Evolutionary conservation across 495 filamentous ascomycete species (phyloP).

Genomic region (Immersiella caudata): DNA sequence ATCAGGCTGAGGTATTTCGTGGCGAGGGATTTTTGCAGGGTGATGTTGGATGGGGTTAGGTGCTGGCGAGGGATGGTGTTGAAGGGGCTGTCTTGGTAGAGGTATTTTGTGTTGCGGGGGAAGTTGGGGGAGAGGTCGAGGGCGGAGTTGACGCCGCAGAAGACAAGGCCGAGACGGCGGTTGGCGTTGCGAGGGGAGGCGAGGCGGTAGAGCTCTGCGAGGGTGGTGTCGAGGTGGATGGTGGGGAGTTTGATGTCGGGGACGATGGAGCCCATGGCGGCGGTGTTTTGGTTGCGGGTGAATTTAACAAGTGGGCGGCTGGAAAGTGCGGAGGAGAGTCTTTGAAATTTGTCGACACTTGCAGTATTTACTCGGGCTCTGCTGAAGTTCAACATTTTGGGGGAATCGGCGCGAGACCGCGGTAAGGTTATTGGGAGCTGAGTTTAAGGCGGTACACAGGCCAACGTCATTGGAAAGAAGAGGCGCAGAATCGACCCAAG

Average conservation of each 20-base stretch:
- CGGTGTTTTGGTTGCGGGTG: neutral
- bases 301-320: neutral
- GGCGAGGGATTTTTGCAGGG: slow-evolving; percentile 26
- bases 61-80: slow-evolving; percentile 51
- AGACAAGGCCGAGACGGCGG: slow-evolving; percentile 28
- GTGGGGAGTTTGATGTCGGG: slow-evolving; percentile 29
- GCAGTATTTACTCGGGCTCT: neutral
- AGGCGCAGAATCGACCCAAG: neutral
- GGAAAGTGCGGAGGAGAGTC: neutral
- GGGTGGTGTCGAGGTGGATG: slow-evolving; percentile 37
- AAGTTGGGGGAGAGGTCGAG: slow-evolving; percentile 30
- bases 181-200: slow-evolving; percentile 19
- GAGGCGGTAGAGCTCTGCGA: slow-evolving; percentile 36
- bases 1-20: slow-evolving; percentile 36
- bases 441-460: neutral
- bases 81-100: slow-evolving; percentile 41
- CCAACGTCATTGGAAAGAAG: neutral
- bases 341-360: neutral
- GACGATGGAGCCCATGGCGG: slow-evolving; percentile 25
- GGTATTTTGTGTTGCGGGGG: slow-evolving; percentile 39
- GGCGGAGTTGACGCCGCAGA: slow-evolving; percentile 32
- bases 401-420: neutral
- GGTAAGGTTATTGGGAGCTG: neutral
- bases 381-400: neutral
- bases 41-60: slow-evolving; percentile 49